Percentiles rank a stretch among this genome's conserved stretches.
Conservation (phyloP, 2,329 filamentous ascomycete genomes). For the Tolypocladium album region DNA sequence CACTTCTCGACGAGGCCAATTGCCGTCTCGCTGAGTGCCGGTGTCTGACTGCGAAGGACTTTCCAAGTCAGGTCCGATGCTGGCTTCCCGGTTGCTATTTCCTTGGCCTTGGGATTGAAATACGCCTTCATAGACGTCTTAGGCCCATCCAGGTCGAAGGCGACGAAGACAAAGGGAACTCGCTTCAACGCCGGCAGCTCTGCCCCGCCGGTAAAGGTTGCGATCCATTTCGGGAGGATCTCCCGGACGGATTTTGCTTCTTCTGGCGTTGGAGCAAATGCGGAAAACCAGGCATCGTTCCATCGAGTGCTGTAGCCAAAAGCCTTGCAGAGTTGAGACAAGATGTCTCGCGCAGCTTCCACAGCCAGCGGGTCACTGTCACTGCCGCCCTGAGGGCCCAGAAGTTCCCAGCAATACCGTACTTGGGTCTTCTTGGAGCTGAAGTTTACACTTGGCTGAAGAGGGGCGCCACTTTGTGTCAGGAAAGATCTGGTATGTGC, state of each 20-base stretch:
- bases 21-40: conserved; percentile 1
- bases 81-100: conserved; percentile 1
- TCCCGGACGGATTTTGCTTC: not conserved
- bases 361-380: conserved; percentile 4
- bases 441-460: conserved; percentile 5
- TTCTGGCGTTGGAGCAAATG: not conserved
- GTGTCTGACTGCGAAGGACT: conserved; percentile 1
- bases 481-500: conserved; percentile 2
- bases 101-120: conserved; percentile 5
- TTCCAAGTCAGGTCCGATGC: not conserved
- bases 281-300: conserved; percentile 1
- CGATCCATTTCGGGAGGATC: conserved; percentile 3
- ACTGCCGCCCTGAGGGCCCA: conserved; percentile 3
- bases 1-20: conserved; percentile 5
- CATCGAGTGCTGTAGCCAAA: conserved; percentile 4
- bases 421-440: not conserved
- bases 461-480: conserved; percentile 2
- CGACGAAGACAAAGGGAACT: conserved; percentile 4
- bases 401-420: conserved; percentile 6
- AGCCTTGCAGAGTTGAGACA: not conserved
- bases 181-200: not conserved
- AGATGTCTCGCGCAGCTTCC: conserved; percentile 1
- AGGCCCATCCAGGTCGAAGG: conserved; percentile 5
- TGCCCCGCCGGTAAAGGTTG: not conserved
- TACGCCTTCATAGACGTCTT: conserved; percentile 4